These are phyloP conservation scores for Nakazawaea ambrosiae DNA, from an alignment of 805 yeast species.

Conservation along the genomic window DNA sequence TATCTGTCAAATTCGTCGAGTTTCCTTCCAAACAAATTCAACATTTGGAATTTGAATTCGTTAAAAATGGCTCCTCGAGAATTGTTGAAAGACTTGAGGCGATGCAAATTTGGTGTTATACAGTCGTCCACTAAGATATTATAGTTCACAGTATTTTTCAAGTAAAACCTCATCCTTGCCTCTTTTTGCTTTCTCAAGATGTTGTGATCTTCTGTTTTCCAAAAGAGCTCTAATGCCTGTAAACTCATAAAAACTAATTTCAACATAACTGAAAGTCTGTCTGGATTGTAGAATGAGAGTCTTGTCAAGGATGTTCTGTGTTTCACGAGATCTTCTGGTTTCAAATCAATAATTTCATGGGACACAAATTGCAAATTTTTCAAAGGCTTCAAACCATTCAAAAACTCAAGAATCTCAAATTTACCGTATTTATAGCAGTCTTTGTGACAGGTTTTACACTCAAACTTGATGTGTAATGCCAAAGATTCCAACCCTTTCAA, in stretches of 20 bases:
- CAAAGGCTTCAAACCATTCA: constrained; percentile 7
- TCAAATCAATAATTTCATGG: neutral
- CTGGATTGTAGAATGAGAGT: constrained; percentile 4
- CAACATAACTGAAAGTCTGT: neutral
- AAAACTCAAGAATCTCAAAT: constrained; percentile 3
- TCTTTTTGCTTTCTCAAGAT: neutral
- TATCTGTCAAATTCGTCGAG: constrained; percentile 3
- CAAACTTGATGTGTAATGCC: constrained; percentile 7
- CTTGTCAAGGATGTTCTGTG: neutral
- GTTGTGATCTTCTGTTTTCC: neutral
- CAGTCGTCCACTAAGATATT: neutral
- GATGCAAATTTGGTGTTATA: neutral
- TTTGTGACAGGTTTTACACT: constrained; percentile 4
- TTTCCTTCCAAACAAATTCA: constrained; percentile 7
- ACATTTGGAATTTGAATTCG: constrained; percentile 1
- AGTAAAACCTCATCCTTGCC: neutral
- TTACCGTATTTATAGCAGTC: constrained; percentile 7
- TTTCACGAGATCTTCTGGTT: neutral
- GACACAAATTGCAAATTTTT: constrained; percentile 1
- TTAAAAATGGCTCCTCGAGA: neutral
- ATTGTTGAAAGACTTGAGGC: neutral
- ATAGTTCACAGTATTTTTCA: neutral
- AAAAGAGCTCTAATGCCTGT: too few species aligned
- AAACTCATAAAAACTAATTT: too few species aligned
- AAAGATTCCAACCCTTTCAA: constrained; percentile 3